A percentile compares a stretch with the other conserved stretches of the same genome.
These are phyloP conservation scores for Medicago arabica DNA, from an alignment of 306 rosid genomes.

Conservation along the genomic window DNA sequence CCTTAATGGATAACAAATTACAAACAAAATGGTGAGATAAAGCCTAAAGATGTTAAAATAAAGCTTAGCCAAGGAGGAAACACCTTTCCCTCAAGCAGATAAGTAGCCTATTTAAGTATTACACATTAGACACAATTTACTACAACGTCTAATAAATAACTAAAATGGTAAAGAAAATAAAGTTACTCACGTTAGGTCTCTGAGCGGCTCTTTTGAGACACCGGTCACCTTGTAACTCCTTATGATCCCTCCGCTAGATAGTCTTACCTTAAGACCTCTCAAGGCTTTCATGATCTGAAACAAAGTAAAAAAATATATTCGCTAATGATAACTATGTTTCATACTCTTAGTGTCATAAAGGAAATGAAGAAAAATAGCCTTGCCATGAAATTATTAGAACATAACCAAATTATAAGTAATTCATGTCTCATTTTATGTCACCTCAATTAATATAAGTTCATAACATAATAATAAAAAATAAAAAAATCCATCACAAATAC, in stretches of 20 bases:
- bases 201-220: constrained; percentile 52
- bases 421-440: background rate
- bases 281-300: constrained; percentile 61
- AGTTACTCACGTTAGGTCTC: constrained; percentile 56
- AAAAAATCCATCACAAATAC: constrained; percentile 43
- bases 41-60: background rate
- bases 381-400: background rate
- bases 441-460: background rate
- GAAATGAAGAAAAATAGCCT: background rate
- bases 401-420: background rate
- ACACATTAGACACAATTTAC: background rate
- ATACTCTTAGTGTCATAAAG: background rate
- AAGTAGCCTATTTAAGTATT: background rate
- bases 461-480: background rate
- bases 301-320: background rate
- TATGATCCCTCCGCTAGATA: background rate
- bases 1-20: constrained; percentile 45
- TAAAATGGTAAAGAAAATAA: background rate
- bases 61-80: background rate
- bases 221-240: constrained; percentile 55
- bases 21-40: background rate
- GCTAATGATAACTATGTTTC: too few relatives aligned
- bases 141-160: background rate
- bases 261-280: constrained; percentile 56
- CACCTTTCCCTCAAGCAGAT: background rate